Base-by-base conservation (phyloP, 306 rosid genomes). In the Mimosa pudica region DNA sequence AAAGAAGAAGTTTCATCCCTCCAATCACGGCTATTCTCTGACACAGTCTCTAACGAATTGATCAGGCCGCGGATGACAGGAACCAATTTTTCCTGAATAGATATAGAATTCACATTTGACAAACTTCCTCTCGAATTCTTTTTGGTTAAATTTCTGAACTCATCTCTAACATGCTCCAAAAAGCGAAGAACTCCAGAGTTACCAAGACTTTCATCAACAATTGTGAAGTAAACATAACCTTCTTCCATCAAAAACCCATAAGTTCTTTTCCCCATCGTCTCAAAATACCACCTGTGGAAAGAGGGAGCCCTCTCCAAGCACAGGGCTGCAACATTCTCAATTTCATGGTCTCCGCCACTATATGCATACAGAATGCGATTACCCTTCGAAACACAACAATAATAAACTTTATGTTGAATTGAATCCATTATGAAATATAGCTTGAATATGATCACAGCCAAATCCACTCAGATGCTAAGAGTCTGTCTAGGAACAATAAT, bases 201-300 rank as follows among this genome's bases (percentile, higher is more conserved):
- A 49, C 91, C 91, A 36, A 91, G 71, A 81, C 85, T 88, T 79
- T 89, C 87, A 79, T 84, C 91, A 42, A 88, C 93, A 85, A 93
- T 86, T 12, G 90, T 65, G 62, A 90, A 91, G 87, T 89, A 91
- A 81, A 83, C 80, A 84, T 88, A 80, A 55, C 91, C 95, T 38
- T 91, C 95, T 85, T 91, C 94, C 85, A 93, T 86, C 30, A 90
- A 65, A 85, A 93, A 91, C 12, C 91, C 97, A 12, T 79, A 93
- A 75, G 92, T 89, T 83, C 82, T 91, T 80, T 88, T 89, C 49
- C 82, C 84, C 33, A 82, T n/a, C 5, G 95, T 91, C 87, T 91
- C 95, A 74, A 93, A 89, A 86, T 93, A 93, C 97, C 93, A 91
- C 75, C 81, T 73, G 80, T 91, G 98, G 77, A 82, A 93, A 18